Base-by-base conservation (phyloP, 257 asterid species). In the Jacaranda copaia region DNA sequence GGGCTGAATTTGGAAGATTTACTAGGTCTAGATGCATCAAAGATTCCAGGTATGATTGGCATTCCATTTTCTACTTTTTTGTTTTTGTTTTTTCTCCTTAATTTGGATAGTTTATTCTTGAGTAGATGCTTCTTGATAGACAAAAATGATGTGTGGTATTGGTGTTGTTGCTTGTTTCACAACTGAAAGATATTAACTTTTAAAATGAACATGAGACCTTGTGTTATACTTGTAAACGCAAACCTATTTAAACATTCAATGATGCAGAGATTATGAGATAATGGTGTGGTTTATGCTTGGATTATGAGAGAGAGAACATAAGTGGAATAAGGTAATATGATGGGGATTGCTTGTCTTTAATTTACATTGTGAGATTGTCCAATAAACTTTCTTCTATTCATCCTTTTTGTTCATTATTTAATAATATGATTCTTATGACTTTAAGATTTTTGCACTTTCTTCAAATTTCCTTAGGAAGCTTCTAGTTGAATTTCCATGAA, bases 221-320 rank as follows among this genome's bases (percentile, higher is more conserved):
- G 32, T 25, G 2, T 25, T 25, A 25, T 25, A 25, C 2, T 25
- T 25, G 32, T 25, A 25, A 38, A 25, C 74, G 57, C 75, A 25
- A 73, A 52, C 39, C 72, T 65, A 57, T 82, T 77, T 19, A 25
- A 25, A 25, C 32, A 25, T 25, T 25, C 74, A 62, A 68, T 72
- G 65, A 25, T 25, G 32, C 1, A 2, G 32, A 25, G 32, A 1
- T 25, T 0, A 2, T 25, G 32, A 25, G 32, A 95, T 83, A 91
- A 93, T 66, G 98, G 99, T 13, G 96, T 25, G 32, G 99, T 98
- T 67, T 93, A 95, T 84, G 83, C 97, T 62, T 95, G 99, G 99
- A 89, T 88, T 85, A 82, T 84, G 88, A 76, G 76, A 81, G 88
- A 76, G 76, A 81, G 99, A 95, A 73, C 85, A 81, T 62, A 89